These are phyloP conservation scores for Micromonas pusilla DNA, from an alignment of 139 green algal genomes.

Conservation along the genomic window DNA sequence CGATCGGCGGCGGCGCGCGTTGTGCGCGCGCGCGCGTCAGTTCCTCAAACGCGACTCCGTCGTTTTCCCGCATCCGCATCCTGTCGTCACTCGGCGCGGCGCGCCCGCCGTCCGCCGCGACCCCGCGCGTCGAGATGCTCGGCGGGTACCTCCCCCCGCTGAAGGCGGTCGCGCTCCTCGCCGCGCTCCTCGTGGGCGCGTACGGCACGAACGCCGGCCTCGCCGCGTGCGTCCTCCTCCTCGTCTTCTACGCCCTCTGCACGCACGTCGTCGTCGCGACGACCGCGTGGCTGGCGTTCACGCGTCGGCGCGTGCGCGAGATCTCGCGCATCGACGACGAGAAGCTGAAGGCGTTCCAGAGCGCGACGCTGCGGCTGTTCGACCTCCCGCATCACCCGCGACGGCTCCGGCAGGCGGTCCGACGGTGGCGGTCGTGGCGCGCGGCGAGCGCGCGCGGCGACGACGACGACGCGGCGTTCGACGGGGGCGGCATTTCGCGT, in stretches of 20 bases:
- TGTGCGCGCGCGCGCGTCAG: no score
- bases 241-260: neutral
- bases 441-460: neutral
- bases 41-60: no score
- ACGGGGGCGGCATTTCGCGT: no score
- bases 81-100: no score
- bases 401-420: conserved; percentile 7
- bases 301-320: neutral
- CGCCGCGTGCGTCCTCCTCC: neutral
- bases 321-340: neutral
- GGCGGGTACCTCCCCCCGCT: neutral
- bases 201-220: neutral
- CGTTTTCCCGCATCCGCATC: no score
- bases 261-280: neutral
- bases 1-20: no score
- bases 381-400: conserved; percentile 18
- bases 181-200: neutral
- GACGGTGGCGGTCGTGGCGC: neutral
- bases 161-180: neutral
- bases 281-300: neutral
- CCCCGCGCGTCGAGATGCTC: neutral
- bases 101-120: neutral
- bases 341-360: neutral
- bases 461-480: no score
- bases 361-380: conserved; percentile 2